These are phyloP conservation scores for Epichloe gansuensis DNA, from an alignment of 2,329 filamentous ascomycete species.

Conservation along the genomic window DNA sequence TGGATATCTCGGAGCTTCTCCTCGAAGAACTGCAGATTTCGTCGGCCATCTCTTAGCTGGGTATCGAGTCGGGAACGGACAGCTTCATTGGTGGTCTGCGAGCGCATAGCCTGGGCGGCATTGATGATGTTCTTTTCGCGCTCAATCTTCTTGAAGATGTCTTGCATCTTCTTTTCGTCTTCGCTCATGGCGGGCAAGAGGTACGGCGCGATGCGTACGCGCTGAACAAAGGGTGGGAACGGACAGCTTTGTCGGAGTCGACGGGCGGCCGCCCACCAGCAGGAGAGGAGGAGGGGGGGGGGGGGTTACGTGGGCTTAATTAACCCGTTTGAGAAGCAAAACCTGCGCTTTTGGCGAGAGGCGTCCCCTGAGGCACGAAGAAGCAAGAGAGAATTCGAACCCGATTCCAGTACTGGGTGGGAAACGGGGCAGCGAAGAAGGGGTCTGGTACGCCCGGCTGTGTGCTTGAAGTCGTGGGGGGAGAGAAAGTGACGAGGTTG, in stretches of 20 bases:
- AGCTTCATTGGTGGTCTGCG: conserved; percentile 85
- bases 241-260: not conserved
- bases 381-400: not conserved
- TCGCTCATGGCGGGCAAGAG: conserved; percentile 43
- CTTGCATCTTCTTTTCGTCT: conserved; percentile 52
- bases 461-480: conserved; percentile 3
- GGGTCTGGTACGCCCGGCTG: not conserved
- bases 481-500: conserved; percentile 9
- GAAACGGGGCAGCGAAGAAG: not conserved
- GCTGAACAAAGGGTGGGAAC: conserved; percentile 16
- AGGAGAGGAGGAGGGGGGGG: not conserved
- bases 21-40: conserved; percentile 93
- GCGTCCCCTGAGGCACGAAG: not conserved
- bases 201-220: conserved; percentile 26
- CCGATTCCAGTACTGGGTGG: not conserved
- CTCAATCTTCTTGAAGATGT: conserved; percentile 94
- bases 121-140: conserved; percentile 91
- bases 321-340: not conserved
- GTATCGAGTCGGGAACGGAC: conserved; percentile 84
- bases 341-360: not conserved
- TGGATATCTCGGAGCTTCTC: conserved; percentile 81
- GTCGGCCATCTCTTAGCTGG: conserved; percentile 83
- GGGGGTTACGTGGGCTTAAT: not conserved
- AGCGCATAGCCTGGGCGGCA: conserved; percentile 87
- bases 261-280: not conserved